Conservation (phyloP, 257 asterid species). For the Nicotiana undulata region DNA sequence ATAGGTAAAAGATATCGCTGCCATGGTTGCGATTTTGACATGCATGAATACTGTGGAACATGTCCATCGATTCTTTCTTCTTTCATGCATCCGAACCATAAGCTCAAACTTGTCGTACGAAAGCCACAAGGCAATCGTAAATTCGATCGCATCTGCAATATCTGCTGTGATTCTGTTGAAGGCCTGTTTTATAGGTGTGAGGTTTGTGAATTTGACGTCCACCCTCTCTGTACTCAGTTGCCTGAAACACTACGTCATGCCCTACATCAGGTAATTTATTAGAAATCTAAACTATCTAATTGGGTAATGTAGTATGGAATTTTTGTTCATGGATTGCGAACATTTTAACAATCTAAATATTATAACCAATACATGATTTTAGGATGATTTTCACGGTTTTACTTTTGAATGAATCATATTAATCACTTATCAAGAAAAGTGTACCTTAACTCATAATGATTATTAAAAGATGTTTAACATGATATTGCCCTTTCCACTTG, state of each 20-base stretch:
- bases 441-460: too few relatives aligned
- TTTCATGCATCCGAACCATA: slow-evolving; percentile 1
- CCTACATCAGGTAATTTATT: slow-evolving; percentile 16
- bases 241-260: slow-evolving; percentile 31
- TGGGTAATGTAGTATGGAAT: too few relatives aligned
- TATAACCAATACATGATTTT: too few relatives aligned
- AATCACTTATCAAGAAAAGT: too few relatives aligned
- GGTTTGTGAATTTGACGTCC: slow-evolving; percentile 39
- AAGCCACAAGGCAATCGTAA: slow-evolving; percentile 1
- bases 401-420: too few relatives aligned
- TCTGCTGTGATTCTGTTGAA: slow-evolving; percentile 37
- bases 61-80: slow-evolving; percentile 28
- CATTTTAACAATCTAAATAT: too few relatives aligned
- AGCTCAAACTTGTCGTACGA: slow-evolving; percentile 17
- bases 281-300: too few relatives aligned
- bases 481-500: too few relatives aligned
- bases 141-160: slow-evolving; percentile 20
- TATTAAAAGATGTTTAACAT: too few relatives aligned
- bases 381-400: too few relatives aligned
- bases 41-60: slow-evolving; percentile 42
- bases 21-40: slow-evolving; percentile 32
- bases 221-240: slow-evolving; percentile 42
- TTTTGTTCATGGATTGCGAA: too few relatives aligned
- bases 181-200: slow-evolving; percentile 47
- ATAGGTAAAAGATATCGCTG: slow-evolving; percentile 34